Percentiles rank a stretch among this genome's conserved stretches.
phyloP scores from a whole-genome alignment of 257 asterid species.

The Perilla frutescens region DNA sequence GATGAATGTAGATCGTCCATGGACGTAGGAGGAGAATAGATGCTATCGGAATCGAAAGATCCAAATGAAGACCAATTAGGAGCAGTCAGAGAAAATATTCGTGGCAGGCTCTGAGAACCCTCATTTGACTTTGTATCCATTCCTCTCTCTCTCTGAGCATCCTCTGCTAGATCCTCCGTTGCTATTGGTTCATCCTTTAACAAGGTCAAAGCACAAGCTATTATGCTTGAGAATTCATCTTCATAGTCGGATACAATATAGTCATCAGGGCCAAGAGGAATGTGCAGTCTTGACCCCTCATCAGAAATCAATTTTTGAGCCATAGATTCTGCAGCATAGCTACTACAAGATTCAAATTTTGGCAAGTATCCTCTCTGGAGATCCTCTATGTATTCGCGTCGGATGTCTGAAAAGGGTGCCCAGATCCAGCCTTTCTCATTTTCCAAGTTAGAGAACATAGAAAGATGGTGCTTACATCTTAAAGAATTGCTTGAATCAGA shows the following conservation, averaged over 20 bases:
- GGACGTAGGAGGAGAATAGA: slow-evolving; percentile 49
- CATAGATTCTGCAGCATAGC: slow-evolving; percentile 51
- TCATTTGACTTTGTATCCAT: slow-evolving; percentile 42
- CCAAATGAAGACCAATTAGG: slow-evolving; percentile 71
- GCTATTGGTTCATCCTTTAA: slow-evolving; percentile 52
- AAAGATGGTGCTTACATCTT: slow-evolving; percentile 39
- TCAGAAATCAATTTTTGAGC: slow-evolving; percentile 61
- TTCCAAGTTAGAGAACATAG: slow-evolving; percentile 44
- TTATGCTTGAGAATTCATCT: slow-evolving; percentile 91
- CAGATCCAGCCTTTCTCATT: slow-evolving; percentile 68
- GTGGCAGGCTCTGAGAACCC: slow-evolving; percentile 55
- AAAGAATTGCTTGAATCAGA: slow-evolving; percentile 42
- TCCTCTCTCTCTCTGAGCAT: slow-evolving; percentile 49
- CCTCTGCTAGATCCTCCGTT: slow-evolving; percentile 47
- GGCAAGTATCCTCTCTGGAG: slow-evolving; percentile 67
- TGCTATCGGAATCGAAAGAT: slow-evolving; percentile 62
- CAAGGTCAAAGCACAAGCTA: slow-evolving; percentile 86
- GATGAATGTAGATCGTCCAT: slow-evolving; percentile 62
- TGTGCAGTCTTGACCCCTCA: slow-evolving; percentile 77
- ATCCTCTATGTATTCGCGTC: slow-evolving; percentile 61
- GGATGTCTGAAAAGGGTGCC: slow-evolving; percentile 74
- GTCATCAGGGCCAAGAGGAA: slow-evolving; percentile 71
- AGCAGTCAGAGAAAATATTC: slow-evolving; percentile 56
- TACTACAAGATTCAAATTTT: slow-evolving; percentile 58
- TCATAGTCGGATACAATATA: slow-evolving; percentile 81